Conservation (phyloP, 176 grass and related monocot species). For the Phoenix roebelenii region DNA sequence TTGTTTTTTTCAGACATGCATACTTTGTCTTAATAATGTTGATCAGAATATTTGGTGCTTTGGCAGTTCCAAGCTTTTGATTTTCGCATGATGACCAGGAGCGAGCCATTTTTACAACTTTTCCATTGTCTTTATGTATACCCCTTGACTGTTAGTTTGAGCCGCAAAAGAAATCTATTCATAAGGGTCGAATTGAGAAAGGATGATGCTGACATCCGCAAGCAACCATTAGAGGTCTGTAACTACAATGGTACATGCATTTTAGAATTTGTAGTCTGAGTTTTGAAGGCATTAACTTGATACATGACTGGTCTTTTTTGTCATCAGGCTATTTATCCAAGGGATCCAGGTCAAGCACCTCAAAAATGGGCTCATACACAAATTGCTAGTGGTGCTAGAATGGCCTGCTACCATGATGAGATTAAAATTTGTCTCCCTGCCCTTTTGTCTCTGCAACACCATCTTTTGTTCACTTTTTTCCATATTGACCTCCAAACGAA, state of each 20-base stretch:
- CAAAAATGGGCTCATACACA: constrained; percentile 89
- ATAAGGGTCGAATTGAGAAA: constrained; percentile 81
- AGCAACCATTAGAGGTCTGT: constrained; percentile 82
- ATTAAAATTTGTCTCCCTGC: constrained; percentile 85
- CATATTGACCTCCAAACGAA: constrained; percentile 96
- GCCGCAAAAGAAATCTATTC: constrained; percentile 96
- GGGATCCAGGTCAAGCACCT: constrained; percentile 44
- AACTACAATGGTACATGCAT: not conserved
- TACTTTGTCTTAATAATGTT: not conserved
- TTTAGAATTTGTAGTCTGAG: no score
- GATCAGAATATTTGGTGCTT: not conserved
- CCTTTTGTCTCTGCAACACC: constrained; percentile 88
- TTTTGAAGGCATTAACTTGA: not conserved
- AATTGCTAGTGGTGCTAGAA: constrained; percentile 72
- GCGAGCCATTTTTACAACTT: constrained; percentile 87
- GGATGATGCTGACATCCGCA: constrained; percentile 85
- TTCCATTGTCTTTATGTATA: constrained; percentile 93
- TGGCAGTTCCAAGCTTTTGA: constrained; percentile 85
- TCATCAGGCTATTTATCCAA: constrained; percentile 72
- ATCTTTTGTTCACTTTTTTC: constrained; percentile 93
- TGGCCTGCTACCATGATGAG: constrained; percentile 92
- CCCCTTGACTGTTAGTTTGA: constrained; percentile 81
- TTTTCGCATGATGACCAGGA: constrained; percentile 73
- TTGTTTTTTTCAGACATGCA: no score
- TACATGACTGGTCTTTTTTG: constrained; percentile 8